Conservation (phyloP, 495 filamentous ascomycete species). For the Penicillium paradoxum region DNA sequence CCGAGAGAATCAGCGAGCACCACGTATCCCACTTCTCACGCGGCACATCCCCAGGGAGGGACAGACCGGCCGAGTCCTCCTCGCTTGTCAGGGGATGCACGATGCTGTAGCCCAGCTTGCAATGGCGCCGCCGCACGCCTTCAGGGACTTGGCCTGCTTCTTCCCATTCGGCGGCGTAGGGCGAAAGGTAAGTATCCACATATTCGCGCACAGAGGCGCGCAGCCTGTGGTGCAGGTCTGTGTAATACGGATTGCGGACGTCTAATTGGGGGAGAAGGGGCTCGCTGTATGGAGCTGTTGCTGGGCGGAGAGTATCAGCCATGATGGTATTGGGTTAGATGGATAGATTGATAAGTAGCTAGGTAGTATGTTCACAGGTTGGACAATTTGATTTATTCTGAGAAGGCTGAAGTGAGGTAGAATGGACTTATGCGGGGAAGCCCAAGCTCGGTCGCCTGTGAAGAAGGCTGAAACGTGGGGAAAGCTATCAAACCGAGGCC, state of each 20-base stretch:
- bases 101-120: constrained; percentile 36
- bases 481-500: constrained; percentile 5
- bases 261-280: constrained; percentile 38
- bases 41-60: constrained; percentile 37
- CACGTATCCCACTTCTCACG: constrained; percentile 47
- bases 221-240: constrained; percentile 40
- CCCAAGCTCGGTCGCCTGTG: constrained; percentile 9
- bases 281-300: constrained; percentile 39
- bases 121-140: constrained; percentile 31
- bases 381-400: not conserved
- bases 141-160: constrained; percentile 40
- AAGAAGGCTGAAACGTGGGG: constrained; percentile 1
- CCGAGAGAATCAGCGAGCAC: constrained; percentile 42
- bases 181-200: constrained; percentile 39
- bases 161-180: constrained; percentile 48
- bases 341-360: not conserved
- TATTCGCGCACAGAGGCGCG: constrained; percentile 43
- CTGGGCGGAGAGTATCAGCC: constrained; percentile 19
- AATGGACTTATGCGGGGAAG: constrained; percentile 7
- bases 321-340: constrained; percentile 9
- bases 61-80: constrained; percentile 30
- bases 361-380: not conserved
- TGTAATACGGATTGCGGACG: constrained; percentile 44
- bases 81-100: constrained; percentile 32
- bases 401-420: not conserved